Conservation (phyloP, 345 rosid species). For the Salix koriyanagi region DNA sequence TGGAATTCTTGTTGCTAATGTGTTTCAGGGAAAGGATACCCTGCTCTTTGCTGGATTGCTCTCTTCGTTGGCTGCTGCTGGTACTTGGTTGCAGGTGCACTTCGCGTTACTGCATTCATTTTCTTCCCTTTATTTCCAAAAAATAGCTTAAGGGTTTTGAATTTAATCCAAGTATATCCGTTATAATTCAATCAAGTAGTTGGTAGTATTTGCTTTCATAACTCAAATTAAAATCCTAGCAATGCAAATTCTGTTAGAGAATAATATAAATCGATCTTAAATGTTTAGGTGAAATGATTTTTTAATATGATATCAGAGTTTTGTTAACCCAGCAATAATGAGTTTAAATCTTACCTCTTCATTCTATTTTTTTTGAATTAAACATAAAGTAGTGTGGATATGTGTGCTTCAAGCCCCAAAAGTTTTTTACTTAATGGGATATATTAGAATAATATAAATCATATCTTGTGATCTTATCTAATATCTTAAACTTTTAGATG, state of each 20-base stretch:
- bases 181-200: neutral
- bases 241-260: neutral
- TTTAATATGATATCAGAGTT: no score
- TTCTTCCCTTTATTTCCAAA: neutral
- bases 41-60: conserved; percentile 83
- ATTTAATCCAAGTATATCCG: neutral
- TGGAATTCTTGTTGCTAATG: conserved; percentile 79
- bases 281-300: no score
- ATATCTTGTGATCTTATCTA: no score
- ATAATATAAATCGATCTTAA: no score
- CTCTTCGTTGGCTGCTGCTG: conserved; percentile 87
- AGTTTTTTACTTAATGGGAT: no score
- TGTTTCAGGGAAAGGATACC: conserved; percentile 81
- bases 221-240: neutral
- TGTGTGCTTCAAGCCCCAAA: no score
- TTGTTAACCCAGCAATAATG: no score
- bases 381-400: no score
- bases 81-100: conserved; percentile 94
- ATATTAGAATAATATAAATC: no score
- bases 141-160: neutral
- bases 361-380: no score
- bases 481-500: no score
- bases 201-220: neutral
- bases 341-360: no score
- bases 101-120: neutral